phyloP scores from a whole-genome alignment of 768 basidiomycete species.

The Hericium coralloides region DNA sequence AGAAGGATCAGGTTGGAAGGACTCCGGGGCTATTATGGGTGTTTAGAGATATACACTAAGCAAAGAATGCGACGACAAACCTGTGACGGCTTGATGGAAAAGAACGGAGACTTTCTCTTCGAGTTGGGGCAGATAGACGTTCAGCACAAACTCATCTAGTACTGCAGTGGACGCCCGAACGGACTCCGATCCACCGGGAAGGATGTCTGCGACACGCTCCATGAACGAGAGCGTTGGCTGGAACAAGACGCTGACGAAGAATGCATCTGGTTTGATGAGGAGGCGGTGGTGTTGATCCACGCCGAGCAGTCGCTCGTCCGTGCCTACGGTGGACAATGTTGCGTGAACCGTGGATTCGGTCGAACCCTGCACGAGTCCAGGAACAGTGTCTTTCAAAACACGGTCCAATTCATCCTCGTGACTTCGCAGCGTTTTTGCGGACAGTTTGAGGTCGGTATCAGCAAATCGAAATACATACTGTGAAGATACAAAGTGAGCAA shows the following conservation, averaged over 20 bases:
- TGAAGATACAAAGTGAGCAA: background rate
- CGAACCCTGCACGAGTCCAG: slow-evolving; percentile 76
- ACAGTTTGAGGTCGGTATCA: slow-evolving; percentile 76
- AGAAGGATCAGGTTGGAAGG: slow-evolving; percentile 75
- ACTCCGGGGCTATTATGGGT: slow-evolving; percentile 56
- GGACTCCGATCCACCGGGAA: slow-evolving; percentile 66
- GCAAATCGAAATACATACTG: slow-evolving; percentile 86
- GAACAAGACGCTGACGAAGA: slow-evolving; percentile 92
- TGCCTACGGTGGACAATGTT: slow-evolving; percentile 48
- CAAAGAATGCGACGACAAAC: slow-evolving; percentile 27
- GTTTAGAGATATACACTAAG: slow-evolving; percentile 1
- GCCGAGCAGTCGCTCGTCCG: slow-evolving; percentile 68
- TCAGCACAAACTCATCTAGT: slow-evolving; percentile 87
- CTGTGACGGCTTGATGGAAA: slow-evolving; percentile 79
- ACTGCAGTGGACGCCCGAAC: slow-evolving; percentile 60
- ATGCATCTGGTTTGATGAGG: slow-evolving; percentile 84
- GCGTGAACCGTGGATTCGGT: slow-evolving; percentile 56
- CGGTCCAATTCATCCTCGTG: slow-evolving; percentile 83
- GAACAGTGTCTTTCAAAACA: slow-evolving; percentile 84
- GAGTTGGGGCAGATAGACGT: slow-evolving; percentile 87
- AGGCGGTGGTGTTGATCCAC: slow-evolving; percentile 75
- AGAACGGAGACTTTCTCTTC: slow-evolving; percentile 87
- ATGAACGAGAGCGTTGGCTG: slow-evolving; percentile 87
- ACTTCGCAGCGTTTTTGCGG: slow-evolving; percentile 54
- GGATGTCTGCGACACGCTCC: slow-evolving; percentile 54